A percentile compares a stretch with the other conserved stretches of the same genome.
These are phyloP conservation scores for Panicum virgatum DNA, from an alignment of 202 grass and related monocot species.

Conservation along the genomic window DNA sequence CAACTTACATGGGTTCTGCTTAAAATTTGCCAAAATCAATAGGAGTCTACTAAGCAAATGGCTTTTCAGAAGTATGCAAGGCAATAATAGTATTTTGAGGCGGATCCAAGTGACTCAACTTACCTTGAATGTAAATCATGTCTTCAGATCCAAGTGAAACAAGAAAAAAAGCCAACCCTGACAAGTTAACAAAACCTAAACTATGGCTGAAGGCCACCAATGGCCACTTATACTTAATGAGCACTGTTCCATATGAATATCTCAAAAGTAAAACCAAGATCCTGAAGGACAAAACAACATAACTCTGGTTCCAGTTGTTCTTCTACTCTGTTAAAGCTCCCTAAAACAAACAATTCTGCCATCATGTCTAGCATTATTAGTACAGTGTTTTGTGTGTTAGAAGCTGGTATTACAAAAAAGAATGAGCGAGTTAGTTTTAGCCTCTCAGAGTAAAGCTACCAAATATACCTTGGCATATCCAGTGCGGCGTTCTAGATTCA, in stretches of 20 bases:
- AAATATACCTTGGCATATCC: constrained; percentile 81
- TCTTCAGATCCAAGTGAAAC: not conserved
- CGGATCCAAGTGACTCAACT: too few relatives aligned
- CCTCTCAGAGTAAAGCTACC: constrained; percentile 7
- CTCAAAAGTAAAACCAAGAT: not conserved
- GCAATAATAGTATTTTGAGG: not conserved
- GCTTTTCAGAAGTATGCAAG: not conserved
- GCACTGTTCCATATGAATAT: not conserved
- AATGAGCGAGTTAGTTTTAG: not conserved
- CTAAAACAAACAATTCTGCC: not conserved
- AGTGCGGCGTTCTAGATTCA: constrained; percentile 86
- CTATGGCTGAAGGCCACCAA: not conserved
- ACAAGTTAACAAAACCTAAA: not conserved
- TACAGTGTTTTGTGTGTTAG: not conserved
- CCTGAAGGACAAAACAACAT: not conserved
- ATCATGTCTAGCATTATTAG: constrained; percentile 9
- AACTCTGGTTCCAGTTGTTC: not conserved
- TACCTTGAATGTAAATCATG: not conserved
- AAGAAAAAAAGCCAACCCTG: not conserved
- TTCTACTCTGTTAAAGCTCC: not conserved
- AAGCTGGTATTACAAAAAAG: not conserved
- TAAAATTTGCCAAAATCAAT: not conserved
- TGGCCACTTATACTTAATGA: not conserved
- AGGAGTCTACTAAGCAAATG: not conserved
- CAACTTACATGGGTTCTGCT: not conserved